phyloP scores from a whole-genome alignment of 176 grass and related monocot species.

The Zea luxurians region DNA sequence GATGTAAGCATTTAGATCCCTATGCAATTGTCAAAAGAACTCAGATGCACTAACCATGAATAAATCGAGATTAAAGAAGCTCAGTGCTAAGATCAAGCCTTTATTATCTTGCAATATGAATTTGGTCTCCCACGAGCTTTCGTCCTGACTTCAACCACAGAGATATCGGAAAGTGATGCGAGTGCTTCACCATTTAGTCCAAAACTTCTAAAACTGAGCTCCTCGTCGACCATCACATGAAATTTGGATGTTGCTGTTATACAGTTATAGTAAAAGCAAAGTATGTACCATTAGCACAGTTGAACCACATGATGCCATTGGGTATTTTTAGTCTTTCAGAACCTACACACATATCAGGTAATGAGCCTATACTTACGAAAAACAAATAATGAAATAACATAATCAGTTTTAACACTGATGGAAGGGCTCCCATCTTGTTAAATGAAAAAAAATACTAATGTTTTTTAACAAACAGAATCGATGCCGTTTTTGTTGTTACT shows the following conservation, averaged over 20 bases:
- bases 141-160: slow-evolving; percentile 85
- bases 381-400: slow-evolving; percentile 1
- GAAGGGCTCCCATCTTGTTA: background rate
- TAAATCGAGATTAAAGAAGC: slow-evolving; percentile 38
- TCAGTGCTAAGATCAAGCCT: slow-evolving; percentile 46
- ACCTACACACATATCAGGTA: background rate
- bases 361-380: background rate
- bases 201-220: slow-evolving; percentile 44
- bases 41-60: slow-evolving; percentile 38
- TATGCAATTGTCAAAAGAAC: slow-evolving; percentile 43
- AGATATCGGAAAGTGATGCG: slow-evolving; percentile 86
- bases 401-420: slow-evolving; percentile 20
- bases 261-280: slow-evolving; percentile 38
- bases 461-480: slow-evolving; percentile 1
- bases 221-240: slow-evolving; percentile 31
- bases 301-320: slow-evolving; percentile 4
- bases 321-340: slow-evolving; percentile 6
- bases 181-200: slow-evolving; percentile 78
- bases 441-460: background rate
- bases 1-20: slow-evolving; percentile 85
- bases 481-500: background rate
- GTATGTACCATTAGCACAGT: slow-evolving; percentile 21
- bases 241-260: slow-evolving; percentile 67
- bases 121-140: slow-evolving; percentile 88
- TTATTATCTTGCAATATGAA: slow-evolving; percentile 96